These are phyloP conservation scores for Ensete glaucum DNA, from an alignment of 176 grass and related monocot genomes.

Conservation along the genomic window DNA sequence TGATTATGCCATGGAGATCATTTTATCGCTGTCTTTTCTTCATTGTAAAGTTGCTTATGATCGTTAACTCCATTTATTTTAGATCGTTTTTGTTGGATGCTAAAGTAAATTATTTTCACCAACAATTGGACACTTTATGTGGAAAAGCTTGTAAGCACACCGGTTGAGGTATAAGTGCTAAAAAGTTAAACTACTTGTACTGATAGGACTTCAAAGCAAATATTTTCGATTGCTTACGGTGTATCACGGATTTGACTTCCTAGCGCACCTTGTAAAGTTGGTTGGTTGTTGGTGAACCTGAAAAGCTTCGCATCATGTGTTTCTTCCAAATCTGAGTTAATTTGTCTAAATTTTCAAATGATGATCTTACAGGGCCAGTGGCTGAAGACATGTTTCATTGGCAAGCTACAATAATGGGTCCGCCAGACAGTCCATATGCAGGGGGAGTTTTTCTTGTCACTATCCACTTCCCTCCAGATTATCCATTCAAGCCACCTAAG, in stretches of 20 bases:
- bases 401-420: slow-evolving; percentile 11
- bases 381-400: slow-evolving; percentile 13
- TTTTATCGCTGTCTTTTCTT: too few species aligned
- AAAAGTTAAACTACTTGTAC: background rate
- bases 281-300: background rate
- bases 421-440: slow-evolving; percentile 9
- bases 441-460: slow-evolving; percentile 13
- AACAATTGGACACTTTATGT: too few species aligned
- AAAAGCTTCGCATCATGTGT: background rate
- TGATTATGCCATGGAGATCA: too few species aligned
- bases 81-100: too few species aligned
- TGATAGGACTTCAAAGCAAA: background rate
- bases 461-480: slow-evolving; percentile 10
- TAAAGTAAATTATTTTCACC: too few species aligned
- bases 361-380: background rate
- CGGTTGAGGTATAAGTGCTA: background rate
- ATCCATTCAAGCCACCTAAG: slow-evolving; percentile 12
- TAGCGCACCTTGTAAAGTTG: background rate
- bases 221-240: background rate
- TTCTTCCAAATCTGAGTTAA: background rate
- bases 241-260: background rate
- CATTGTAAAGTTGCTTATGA: too few species aligned
- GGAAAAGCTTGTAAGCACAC: too few species aligned
- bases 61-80: too few species aligned
- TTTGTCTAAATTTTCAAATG: background rate